Evolutionary conservation across 164 flowering plant genomes (phyloP), one percentile per base, ranked within the genome.

Genomic region (Tetracentron sinense): DNA sequence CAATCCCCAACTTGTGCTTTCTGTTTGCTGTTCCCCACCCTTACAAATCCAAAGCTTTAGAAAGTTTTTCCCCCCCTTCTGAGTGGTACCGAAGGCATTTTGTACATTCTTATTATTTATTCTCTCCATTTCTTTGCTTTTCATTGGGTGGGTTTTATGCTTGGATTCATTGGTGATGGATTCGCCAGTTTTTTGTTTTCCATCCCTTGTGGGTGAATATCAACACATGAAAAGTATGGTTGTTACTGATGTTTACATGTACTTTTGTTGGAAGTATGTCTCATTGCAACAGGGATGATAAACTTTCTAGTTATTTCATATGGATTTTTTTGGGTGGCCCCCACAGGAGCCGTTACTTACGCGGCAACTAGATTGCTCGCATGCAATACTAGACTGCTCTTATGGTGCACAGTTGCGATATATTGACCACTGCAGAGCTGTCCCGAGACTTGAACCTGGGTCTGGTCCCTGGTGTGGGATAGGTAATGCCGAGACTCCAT

Each of bases 71-170:
- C 23, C 0, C 21, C 46, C 54, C 48, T 27, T 30, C 46, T 42
- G 31, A 31, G 30, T 28, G 49, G 49, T 63, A 42, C 27, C 23
- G 14, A 29, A 33, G 61, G 66, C 58, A 54, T 30, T 56, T 33
- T 71, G 74, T 71, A 71, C 74, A 71, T 66, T 71, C 61, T 63
- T 20, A 64, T 65, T 44, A 27, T 67, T 29, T 38, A 26, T 53
- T 31, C 33, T 38, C 29, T 21, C 44, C 54, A 54, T 28, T 55
- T 49, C 49, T 11, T 25, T 53, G 15, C 26, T 12, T 49, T 48
- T 44, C 49, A 53, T 53, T 46, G 10, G 26, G 48, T 31, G 48
- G 55, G 23, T 44, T 30, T 56, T 46, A 58, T 57, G 54, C 64
- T 58, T 47, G 66, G 64, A 68, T 53, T 35, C 56, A 58, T 58